Base-by-base conservation (phyloP, 768 basidiomycete genomes). In the Tricholoma bakamatsutake region DNA sequence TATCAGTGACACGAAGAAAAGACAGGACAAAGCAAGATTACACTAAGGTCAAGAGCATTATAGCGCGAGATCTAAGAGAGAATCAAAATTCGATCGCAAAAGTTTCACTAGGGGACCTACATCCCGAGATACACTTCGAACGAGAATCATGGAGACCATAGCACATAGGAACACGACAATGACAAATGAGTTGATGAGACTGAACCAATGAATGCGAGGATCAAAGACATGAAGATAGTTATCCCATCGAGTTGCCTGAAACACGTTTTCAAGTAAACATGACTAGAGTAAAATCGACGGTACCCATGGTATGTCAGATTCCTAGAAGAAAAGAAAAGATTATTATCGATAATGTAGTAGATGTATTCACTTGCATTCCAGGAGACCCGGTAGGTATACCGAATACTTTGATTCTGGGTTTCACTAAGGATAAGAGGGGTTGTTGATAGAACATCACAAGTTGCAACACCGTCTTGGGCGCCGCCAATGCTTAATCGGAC, bases 131-230 rank as follows among this genome's bases (percentile, higher is more conserved):
- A 98, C 88, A 46, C 84, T 93, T 47, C 93, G 83, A 59, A 88
- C 70, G 12, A 98, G 79, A 55, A 98, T 85, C 84, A 94, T 90
- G 43, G 85, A 87, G 21, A 98, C 95, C 93, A 98, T 93, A 46
- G 82, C 80, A 62, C 91, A 93, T 8, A 98, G 83, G 77, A 98
- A 93, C 27, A 90, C 74, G 27, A 90, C 93, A 57, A 98, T 93
- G 59, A 97, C 84, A 21, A 96, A 71, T 1, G 94, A 95, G 70
- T 98, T 98, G 65, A 96, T 79, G 50, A 98, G 78, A 63, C 89
- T 92, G 74, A 98, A 94, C 91, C 94, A 96, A 71, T 98, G 96
- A 56, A 98, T 97, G 50, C 85, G 83, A 45, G 92, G 93, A 64
- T 95, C 93, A 61, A 93, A 90, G 52, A 96, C 88, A 63, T 93